Conservation (phyloP, 805 yeast genomes). For the Ogataea pilisensis region DNA sequence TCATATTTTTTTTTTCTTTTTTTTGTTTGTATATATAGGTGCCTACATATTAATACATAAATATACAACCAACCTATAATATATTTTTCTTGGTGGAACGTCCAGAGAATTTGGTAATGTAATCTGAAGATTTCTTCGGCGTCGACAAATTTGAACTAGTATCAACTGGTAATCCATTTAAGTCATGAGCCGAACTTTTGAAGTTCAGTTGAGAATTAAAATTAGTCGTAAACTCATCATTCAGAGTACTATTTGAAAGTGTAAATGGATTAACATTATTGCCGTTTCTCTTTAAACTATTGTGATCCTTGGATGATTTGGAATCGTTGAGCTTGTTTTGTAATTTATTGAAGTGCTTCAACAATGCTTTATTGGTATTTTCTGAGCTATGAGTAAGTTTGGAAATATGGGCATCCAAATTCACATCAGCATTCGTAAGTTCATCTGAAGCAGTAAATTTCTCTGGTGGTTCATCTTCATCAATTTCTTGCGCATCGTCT, state of each 20-base stretch:
- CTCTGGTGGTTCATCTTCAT: constrained; percentile 17
- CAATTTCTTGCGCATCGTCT: constrained; percentile 23
- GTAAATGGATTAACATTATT: not conserved
- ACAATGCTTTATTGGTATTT: constrained; percentile 29
- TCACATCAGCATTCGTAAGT: not conserved
- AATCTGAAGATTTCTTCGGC: constrained; percentile 19
- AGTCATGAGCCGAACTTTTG: constrained; percentile 9
- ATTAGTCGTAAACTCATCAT: constrained; percentile 7
- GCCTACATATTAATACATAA: too few species aligned
- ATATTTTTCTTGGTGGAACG: constrained; percentile 13
- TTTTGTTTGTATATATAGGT: too few species aligned
- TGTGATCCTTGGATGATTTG: constrained; percentile 6
- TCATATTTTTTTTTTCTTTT: not conserved
- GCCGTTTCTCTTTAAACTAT: constrained; percentile 1
- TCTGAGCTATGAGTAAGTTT: not conserved
- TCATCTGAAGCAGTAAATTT: not conserved
- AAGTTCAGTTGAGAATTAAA: constrained; percentile 13
- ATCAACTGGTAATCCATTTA: constrained; percentile 11
- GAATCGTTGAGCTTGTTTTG: constrained; percentile 35
- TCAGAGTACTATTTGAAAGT: not conserved
- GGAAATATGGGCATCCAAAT: not conserved
- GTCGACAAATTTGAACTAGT: constrained; percentile 14
- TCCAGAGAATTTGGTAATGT: constrained; percentile 24
- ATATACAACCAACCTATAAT: not conserved
- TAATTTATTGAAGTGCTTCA: constrained; percentile 45